Evolutionary conservation across 2,329 filamentous ascomycete species (phyloP).

Genomic region (Fusarium sp.): DNA sequence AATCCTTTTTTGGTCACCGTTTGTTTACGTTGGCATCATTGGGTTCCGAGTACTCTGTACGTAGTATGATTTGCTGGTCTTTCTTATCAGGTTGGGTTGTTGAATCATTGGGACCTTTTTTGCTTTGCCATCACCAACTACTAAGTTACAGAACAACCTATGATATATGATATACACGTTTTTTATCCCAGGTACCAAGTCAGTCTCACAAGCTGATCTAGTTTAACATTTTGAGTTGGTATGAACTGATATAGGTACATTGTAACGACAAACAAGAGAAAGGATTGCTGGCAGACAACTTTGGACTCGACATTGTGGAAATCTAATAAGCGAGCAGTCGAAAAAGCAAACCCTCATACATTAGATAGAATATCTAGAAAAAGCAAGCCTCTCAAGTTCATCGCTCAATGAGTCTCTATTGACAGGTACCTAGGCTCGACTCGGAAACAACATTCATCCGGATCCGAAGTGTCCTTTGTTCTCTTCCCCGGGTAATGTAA

Average conservation of each 20-base stretch:
- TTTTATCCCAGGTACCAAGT: too few species aligned
- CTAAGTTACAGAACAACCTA: neutral
- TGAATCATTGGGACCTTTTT: neutral
- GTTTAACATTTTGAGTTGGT: neutral
- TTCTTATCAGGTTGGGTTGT: neutral
- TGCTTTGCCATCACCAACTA: neutral
- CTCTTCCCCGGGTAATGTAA: neutral
- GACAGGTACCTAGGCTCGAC: neutral
- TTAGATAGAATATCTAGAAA: neutral
- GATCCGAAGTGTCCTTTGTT: slow-evolving; percentile 1
- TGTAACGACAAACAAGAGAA: neutral
- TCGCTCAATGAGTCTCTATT: neutral
- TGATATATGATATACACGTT: neutral
- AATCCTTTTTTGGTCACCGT: slow-evolving; percentile 28
- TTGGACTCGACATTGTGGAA: neutral
- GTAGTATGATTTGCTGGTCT: neutral
- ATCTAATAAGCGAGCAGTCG: neutral
- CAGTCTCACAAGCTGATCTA: neutral
- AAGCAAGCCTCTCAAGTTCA: neutral
- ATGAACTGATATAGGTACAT: neutral
- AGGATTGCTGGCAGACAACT: neutral
- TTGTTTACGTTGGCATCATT: neutral
- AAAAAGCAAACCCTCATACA: neutral
- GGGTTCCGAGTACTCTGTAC: neutral
- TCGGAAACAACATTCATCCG: slow-evolving; percentile 23